Percentiles rank a stretch among this genome's conserved stretches.
These are phyloP conservation scores for Escallonia herrerae DNA, from an alignment of 129 eudicot genomes.

Conservation along the genomic window DNA sequence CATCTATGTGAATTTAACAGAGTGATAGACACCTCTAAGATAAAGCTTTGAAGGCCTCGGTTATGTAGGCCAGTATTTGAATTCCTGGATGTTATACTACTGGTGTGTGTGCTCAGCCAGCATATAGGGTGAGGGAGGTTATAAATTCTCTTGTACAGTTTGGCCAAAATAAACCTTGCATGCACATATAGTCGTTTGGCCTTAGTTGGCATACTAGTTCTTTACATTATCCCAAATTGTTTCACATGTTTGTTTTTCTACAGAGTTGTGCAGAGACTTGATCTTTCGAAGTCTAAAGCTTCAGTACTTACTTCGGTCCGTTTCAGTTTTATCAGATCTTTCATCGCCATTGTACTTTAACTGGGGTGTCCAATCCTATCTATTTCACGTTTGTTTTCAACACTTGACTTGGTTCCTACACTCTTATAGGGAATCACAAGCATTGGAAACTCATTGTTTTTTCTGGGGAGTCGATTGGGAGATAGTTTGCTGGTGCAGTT, in stretches of 20 bases:
- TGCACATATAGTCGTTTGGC: background rate
- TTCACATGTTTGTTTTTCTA: slow-evolving; percentile 6
- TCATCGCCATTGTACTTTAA: slow-evolving; percentile 3
- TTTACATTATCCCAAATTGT: background rate
- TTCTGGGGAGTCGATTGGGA: slow-evolving; percentile 94
- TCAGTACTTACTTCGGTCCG: slow-evolving; percentile 94
- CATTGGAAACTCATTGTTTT: slow-evolving; percentile 80
- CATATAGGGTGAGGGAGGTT: background rate
- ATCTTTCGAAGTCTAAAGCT: slow-evolving; percentile 91
- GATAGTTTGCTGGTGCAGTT: slow-evolving; percentile 97
- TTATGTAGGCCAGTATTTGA: background rate
- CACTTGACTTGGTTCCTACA: slow-evolving; percentile 12
- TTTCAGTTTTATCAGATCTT: background rate
- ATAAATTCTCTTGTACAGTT: background rate
- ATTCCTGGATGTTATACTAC: background rate
- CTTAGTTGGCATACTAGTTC: background rate
- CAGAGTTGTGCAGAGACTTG: slow-evolving; percentile 93
- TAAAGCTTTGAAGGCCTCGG: no score
- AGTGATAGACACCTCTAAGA: no score
- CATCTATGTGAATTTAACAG: no score
- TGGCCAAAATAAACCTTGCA: background rate
- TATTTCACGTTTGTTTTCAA: slow-evolving; percentile 5
- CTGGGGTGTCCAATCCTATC: background rate
- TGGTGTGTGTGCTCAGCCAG: background rate
- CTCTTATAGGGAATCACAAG: slow-evolving; percentile 66